A percentile compares a stretch with the other conserved stretches of the same genome.
Conservation (phyloP, 768 basidiomycete species). For the Mycena leptocephala region DNA sequence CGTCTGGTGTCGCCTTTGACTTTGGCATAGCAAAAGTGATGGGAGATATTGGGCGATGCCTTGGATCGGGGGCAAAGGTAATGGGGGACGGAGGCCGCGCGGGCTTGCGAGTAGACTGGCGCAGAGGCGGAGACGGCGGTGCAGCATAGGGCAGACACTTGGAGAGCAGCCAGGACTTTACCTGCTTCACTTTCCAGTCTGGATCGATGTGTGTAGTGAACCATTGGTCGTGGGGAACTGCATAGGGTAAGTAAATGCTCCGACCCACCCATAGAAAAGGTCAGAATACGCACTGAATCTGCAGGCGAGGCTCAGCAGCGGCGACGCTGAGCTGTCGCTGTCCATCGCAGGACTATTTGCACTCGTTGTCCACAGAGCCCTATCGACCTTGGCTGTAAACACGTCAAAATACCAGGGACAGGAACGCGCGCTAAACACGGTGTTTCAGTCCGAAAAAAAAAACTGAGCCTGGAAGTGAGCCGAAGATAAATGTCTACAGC, state of each 20-base stretch:
- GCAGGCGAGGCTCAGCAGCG: constrained; percentile 65
- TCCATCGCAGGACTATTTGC: constrained; percentile 25
- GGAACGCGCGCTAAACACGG: not conserved
- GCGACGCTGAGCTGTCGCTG: constrained; percentile 30
- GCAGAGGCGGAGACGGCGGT: constrained; percentile 34
- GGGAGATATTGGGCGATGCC: constrained; percentile 57
- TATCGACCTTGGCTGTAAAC: not conserved
- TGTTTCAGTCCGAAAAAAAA: not conserved
- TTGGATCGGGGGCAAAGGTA: constrained; percentile 72
- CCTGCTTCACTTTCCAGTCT: constrained; percentile 71
- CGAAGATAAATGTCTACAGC: too few species aligned
- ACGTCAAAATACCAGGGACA: not conserved
- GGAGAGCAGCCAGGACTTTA: constrained; percentile 76
- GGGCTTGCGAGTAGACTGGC: constrained; percentile 27
- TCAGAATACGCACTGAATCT: constrained; percentile 65
- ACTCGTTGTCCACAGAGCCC: not conserved
- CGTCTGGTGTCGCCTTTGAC: constrained; percentile 15
- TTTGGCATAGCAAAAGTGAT: constrained; percentile 58
- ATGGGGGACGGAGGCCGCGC: constrained; percentile 76
- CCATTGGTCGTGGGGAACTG: constrained; percentile 86
- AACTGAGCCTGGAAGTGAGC: too few species aligned
- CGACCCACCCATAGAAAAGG: not conserved
- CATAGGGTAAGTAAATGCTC: not conserved
- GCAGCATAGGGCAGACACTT: constrained; percentile 65
- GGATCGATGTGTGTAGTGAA: constrained; percentile 78